These are phyloP conservation scores for Clohesyomyces aquaticus DNA, from an alignment of 495 filamentous ascomycete genomes.

Conservation along the genomic window DNA sequence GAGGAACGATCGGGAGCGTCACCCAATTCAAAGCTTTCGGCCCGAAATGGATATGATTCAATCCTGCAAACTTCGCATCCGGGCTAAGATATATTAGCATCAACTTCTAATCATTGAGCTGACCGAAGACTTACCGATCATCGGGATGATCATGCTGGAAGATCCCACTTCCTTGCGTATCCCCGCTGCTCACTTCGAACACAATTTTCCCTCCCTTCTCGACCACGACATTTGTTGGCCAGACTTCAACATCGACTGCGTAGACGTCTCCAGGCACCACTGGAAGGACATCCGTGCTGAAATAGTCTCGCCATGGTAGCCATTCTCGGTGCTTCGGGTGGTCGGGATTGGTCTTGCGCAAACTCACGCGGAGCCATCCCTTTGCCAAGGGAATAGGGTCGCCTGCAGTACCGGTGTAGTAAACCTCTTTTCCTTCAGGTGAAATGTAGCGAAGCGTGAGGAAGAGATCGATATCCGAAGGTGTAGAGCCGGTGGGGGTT, in stretches of 20 bases:
- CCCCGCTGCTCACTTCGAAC: conserved; percentile 62
- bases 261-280: conserved; percentile 63
- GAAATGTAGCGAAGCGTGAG: conserved; percentile 64
- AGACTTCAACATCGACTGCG: conserved; percentile 66
- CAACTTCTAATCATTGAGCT: no score
- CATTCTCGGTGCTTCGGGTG: conserved; percentile 56
- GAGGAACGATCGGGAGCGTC: conserved; percentile 59
- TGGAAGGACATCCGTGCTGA: conserved; percentile 58
- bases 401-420: conserved; percentile 64
- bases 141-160: conserved; percentile 58
- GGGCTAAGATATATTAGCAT: no score
- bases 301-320: conserved; percentile 65
- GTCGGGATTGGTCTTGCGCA: conserved; percentile 57
- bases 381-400: conserved; percentile 58
- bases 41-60: conserved; percentile 63
- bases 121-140: no score
- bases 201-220: conserved; percentile 57
- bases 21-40: conserved; percentile 57
- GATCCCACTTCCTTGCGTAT: conserved; percentile 65
- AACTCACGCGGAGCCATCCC: conserved; percentile 61
- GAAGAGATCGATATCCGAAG: conserved; percentile 67
- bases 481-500: conserved; percentile 38
- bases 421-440: conserved; percentile 60
- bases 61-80: conserved; percentile 53
- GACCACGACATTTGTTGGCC: conserved; percentile 70